phyloP scores from a whole-genome alignment of 2,329 filamentous ascomycete species.

The Fusarium begoniae region DNA sequence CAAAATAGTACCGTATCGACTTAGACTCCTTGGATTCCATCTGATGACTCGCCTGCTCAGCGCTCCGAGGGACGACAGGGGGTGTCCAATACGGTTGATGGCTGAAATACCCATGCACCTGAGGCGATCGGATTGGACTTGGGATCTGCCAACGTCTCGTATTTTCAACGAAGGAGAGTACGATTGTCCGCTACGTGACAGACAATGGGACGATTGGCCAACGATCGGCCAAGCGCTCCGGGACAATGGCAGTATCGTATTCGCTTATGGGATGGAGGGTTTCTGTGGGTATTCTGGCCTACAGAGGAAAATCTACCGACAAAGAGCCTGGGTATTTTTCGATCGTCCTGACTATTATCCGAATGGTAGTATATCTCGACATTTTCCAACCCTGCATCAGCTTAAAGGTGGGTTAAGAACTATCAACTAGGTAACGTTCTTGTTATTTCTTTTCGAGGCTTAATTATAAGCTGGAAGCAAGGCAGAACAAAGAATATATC shows the following conservation, averaged over 20 bases:
- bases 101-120: neutral
- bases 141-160: fast-evolving
- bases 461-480: neutral
- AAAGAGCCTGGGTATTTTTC: neutral
- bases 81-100: neutral
- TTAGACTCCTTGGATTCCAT: neutral
- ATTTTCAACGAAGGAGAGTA: neutral
- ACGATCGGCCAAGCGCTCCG: fast-evolving
- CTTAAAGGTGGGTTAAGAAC: neutral
- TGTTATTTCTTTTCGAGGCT: neutral
- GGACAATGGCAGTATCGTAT: neutral
- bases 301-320: neutral
- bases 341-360: neutral
- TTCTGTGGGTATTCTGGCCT: neutral
- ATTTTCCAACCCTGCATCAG: neutral
- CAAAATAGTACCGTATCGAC: fast-evolving
- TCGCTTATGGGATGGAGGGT: neutral
- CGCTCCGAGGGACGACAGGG: fast-evolving
- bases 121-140: neutral
- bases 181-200: fast-evolving
- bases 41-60: neutral
- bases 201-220: neutral
- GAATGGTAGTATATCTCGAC: neutral
- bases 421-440: neutral
- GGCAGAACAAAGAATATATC: neutral